Conservation (phyloP, 345 rosid species). For the Lepidium aucheri region DNA sequence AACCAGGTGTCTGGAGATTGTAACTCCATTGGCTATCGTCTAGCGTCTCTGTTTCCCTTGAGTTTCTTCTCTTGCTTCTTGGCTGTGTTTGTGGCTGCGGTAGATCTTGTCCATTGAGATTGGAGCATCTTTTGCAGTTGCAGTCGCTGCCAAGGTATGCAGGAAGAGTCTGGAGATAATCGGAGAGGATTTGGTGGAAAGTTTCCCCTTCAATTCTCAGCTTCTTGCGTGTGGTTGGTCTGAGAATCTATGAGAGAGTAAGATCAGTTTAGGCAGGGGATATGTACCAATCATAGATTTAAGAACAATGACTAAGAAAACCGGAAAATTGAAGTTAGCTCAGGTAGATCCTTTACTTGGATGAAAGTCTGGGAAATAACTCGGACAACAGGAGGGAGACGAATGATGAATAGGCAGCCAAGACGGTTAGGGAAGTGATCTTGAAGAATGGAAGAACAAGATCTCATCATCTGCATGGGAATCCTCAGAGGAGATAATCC, state of each 20-base stretch:
- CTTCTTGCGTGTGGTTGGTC: slow-evolving; percentile 73
- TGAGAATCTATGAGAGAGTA: slow-evolving; percentile 49
- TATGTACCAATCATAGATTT: not conserved
- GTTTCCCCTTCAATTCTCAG: slow-evolving; percentile 71
- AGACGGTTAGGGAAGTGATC: slow-evolving; percentile 87
- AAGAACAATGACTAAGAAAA: not conserved
- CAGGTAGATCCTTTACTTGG: slow-evolving; percentile 44
- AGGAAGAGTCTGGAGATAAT: slow-evolving; percentile 63
- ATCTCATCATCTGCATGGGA: slow-evolving; percentile 90
- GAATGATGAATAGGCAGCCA: slow-evolving; percentile 72
- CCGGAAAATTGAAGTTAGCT: not conserved
- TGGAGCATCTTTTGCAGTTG: slow-evolving; percentile 56
- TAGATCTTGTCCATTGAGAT: slow-evolving; percentile 2
- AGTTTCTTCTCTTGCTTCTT: slow-evolving; percentile 21
- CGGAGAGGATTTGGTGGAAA: slow-evolving; percentile 49
- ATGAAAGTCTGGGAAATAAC: slow-evolving; percentile 81
- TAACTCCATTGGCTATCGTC: slow-evolving; percentile 23
- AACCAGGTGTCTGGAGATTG: slow-evolving; percentile 18
- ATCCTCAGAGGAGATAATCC: slow-evolving; percentile 74
- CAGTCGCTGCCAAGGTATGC: slow-evolving; percentile 81
- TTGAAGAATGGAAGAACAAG: slow-evolving; percentile 79
- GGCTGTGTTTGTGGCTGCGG: slow-evolving; percentile 8
- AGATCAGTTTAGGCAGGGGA: not conserved
- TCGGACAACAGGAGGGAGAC: slow-evolving; percentile 81
- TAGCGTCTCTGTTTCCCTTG: slow-evolving; percentile 5